These are phyloP conservation scores for Primulina eburnea DNA, from an alignment of 257 asterid genomes.

Conservation along the genomic window DNA sequence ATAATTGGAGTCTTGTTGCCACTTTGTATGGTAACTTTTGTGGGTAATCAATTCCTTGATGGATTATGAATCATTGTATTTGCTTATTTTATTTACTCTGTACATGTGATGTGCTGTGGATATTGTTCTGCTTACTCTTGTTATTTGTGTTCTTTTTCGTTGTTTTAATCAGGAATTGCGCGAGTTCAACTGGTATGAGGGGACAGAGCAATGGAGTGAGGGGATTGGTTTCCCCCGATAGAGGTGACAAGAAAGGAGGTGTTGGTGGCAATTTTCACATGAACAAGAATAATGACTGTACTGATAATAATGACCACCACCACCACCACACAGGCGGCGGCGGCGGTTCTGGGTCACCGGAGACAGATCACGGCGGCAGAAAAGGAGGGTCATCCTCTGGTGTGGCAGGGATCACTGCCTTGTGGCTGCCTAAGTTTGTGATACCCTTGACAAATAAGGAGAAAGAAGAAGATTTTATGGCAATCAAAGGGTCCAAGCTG, in stretches of 20 bases:
- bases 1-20: conserved; percentile 5
- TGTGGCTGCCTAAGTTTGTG: conserved; percentile 86
- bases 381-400: conserved; percentile 66
- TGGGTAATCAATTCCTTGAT: conserved; percentile 22
- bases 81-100: conserved; percentile 14
- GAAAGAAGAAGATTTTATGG: conserved; percentile 91
- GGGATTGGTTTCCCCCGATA: conserved; percentile 40
- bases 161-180: conserved; percentile 14
- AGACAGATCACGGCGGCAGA: conserved; percentile 50
- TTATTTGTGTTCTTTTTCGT: not conserved
- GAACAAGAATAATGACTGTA: not conserved
- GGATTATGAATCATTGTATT: conserved; percentile 2
- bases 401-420: conserved; percentile 52
- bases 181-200: conserved; percentile 46
- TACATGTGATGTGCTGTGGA: conserved; percentile 14
- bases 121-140: conserved; percentile 12
- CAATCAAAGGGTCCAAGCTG: conserved; percentile 83
- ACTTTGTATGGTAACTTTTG: not conserved
- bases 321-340: conserved; percentile 33
- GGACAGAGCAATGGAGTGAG: conserved; percentile 44
- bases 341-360: conserved; percentile 77
- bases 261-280: conserved; percentile 21
- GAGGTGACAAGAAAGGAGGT: conserved; percentile 38
- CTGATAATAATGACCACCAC: conserved; percentile 24
- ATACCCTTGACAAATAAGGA: conserved; percentile 81